Evolutionary conservation across 352 stramenopile species (phyloP).

Genomic region (Globisporangium carolinianum): DNA sequence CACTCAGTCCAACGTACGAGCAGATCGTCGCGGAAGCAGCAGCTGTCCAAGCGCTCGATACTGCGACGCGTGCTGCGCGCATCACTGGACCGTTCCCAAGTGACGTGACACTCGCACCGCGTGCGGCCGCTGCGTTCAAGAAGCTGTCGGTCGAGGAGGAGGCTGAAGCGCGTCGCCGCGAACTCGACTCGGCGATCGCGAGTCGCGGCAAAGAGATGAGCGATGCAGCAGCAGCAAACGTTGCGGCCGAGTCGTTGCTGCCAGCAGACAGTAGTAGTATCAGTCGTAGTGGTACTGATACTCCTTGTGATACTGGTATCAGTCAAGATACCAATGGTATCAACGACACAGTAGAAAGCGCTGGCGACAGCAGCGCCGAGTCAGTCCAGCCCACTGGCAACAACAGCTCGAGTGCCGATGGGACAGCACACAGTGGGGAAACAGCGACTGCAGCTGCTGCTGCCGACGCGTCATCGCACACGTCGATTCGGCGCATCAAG

Average conservation of each 20-base stretch:
- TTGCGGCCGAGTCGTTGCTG: neutral
- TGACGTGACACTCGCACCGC: slow-evolving; percentile 39
- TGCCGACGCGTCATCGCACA: neutral
- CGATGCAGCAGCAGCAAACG: neutral
- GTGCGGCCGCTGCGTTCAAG: slow-evolving; percentile 56
- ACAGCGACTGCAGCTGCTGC: too few species aligned
- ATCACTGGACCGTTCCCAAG: slow-evolving; percentile 54
- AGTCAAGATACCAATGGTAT: too few species aligned
- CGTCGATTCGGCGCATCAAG: slow-evolving; percentile 34
- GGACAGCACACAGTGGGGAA: neutral
- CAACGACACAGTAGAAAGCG: too few species aligned
- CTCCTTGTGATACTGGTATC: neutral
- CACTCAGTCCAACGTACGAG: slow-evolving; percentile 46
- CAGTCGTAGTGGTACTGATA: slow-evolving; percentile 2
- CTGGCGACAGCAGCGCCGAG: neutral
- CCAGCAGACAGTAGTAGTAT: neutral
- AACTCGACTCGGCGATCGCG: slow-evolving; percentile 61
- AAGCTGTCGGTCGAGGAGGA: slow-evolving; percentile 82
- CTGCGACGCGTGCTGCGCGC: slow-evolving; percentile 20
- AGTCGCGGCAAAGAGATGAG: slow-evolving; percentile 46
- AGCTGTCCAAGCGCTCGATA: slow-evolving; percentile 38
- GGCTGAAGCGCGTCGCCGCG: slow-evolving; percentile 38
- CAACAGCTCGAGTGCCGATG: neutral
- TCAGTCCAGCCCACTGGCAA: neutral
- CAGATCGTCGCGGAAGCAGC: slow-evolving; percentile 54